phyloP scores from a whole-genome alignment of 129 eudicot species.

The Ambrosia artemisiifolia region DNA sequence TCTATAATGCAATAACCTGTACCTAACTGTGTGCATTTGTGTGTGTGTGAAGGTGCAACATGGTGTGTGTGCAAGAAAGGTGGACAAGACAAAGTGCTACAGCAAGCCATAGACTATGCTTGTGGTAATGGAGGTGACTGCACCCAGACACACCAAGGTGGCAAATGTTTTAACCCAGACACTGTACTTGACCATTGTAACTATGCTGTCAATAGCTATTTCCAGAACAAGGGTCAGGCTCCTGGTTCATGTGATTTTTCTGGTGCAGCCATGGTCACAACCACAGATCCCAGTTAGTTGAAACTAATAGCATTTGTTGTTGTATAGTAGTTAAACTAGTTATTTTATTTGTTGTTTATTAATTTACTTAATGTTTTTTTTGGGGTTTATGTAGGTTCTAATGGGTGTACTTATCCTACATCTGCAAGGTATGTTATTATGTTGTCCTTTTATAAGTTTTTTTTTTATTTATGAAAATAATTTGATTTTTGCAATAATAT shows the following conservation, averaged over 20 bases:
- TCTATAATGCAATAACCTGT: background rate
- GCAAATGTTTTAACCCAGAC: slow-evolving; percentile 65
- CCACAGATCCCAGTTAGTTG: slow-evolving; percentile 69
- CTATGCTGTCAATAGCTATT: slow-evolving; percentile 80
- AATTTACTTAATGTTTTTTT: background rate
- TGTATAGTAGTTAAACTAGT: background rate
- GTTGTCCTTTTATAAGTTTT: background rate
- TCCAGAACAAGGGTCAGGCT: slow-evolving; percentile 58
- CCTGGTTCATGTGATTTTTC: slow-evolving; percentile 63
- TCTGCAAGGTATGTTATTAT: slow-evolving; percentile 49
- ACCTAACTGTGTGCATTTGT: background rate
- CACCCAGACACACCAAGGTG: slow-evolving; percentile 54
- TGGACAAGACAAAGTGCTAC: slow-evolving; percentile 40
- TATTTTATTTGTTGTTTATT: background rate
- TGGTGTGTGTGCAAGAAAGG: slow-evolving; percentile 85
- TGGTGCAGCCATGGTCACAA: slow-evolving; percentile 48
- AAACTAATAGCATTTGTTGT: background rate
- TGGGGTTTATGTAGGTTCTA: slow-evolving; percentile 35
- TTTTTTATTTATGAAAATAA: background rate
- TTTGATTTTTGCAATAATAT: background rate
- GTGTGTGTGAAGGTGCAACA: slow-evolving; percentile 31
- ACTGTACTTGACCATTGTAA: slow-evolving; percentile 71
- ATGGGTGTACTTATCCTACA: slow-evolving; percentile 69
- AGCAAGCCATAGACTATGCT: slow-evolving; percentile 73
- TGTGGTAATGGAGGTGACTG: slow-evolving; percentile 97